Base-by-base conservation (phyloP, 192 early-diverging fungal genomes). In the Coemansia sp. region DNA sequence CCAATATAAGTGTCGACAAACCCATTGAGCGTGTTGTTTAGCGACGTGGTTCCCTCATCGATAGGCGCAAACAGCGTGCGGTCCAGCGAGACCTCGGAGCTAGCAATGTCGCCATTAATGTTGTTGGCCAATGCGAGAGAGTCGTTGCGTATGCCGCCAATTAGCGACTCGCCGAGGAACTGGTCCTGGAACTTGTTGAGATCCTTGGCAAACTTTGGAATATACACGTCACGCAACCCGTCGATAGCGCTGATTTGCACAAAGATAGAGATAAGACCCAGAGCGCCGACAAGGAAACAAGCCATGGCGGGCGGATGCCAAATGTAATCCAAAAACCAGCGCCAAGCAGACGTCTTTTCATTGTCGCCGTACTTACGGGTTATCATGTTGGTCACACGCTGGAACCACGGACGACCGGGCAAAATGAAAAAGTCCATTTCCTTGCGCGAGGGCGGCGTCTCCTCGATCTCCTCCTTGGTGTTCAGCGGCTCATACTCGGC, bases 321-420 rank as follows among this genome's bases (percentile, higher is more conserved):
- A 20, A 78, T 55, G 31, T 83, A 83, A 52, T 83, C 62, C 10
- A 71, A 20, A 59, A 57, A 83, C 82, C 82, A 83, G 61, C 82
- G 82, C 73, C 72, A 79, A 9, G 69, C 69, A 26, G 68, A 56
- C n/a, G 69, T 52, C 25, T 53, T 37, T 31, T 74, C 68, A 20
- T 38, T 53, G 41, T 74, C 61, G 50, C 72, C 72, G 16, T 55
- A 61, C 38, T 58, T 73, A 6, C 25, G 56, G 18, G 48, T 65
- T 11, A 74, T 41, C 9, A 59, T 62, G 13, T 61, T 36, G 1
- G 68, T 69, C 14, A 73, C 3, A 12, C 64, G 52, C 5, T 74
- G 45, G 28, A 79, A 65, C 64, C 34, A 50, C 3, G 71, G 68
- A 13, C 66, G 56, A 35, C 77, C 72, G 0, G 77, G 77, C 8